These are phyloP conservation scores for Stagonosporopsis rhizophila DNA, from an alignment of 2,329 filamentous ascomycete species.

Conservation along the genomic window DNA sequence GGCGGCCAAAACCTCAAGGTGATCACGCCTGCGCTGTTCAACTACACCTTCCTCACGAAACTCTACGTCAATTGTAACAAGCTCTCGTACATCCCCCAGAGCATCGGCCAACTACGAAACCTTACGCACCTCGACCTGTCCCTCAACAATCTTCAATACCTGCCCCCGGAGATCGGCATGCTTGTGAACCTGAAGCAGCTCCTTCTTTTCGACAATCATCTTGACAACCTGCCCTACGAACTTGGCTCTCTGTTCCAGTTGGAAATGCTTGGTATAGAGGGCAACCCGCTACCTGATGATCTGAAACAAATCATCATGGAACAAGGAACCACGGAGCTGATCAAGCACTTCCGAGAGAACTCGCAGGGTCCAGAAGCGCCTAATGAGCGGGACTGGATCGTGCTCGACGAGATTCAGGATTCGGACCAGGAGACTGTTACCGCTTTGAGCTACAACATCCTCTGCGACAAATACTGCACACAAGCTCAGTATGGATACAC, in stretches of 20 bases:
- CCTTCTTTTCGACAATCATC: slow-evolving; percentile 87
- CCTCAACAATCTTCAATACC: slow-evolving; percentile 79
- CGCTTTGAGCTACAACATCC: slow-evolving; percentile 91
- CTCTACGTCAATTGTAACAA: slow-evolving; percentile 95
- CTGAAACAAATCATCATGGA: slow-evolving; percentile 85
- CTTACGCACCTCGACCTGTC: slow-evolving; percentile 87
- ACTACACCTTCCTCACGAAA: slow-evolving; percentile 86
- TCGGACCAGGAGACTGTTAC: slow-evolving; percentile 71
- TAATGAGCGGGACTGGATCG: slow-evolving; percentile 75
- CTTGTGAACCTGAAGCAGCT: slow-evolving; percentile 89
- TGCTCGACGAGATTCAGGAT: slow-evolving; percentile 68
- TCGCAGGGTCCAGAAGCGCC: slow-evolving; percentile 83
- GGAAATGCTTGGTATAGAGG: slow-evolving; percentile 89
- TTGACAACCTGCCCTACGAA: slow-evolving; percentile 82
- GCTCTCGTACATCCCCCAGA: slow-evolving; percentile 76
- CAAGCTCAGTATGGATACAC: slow-evolving; percentile 88
- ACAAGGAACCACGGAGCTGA: slow-evolving; percentile 83
- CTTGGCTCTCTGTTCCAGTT: slow-evolving; percentile 87
- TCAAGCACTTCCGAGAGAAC: slow-evolving; percentile 82
- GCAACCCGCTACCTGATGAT: slow-evolving; percentile 80
- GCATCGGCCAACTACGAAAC: slow-evolving; percentile 82
- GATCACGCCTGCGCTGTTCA: slow-evolving; percentile 79
- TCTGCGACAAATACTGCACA: slow-evolving; percentile 93
- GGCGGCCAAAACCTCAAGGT: slow-evolving; percentile 94
- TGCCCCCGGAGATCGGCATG: slow-evolving; percentile 95